Percentiles rank a stretch among this genome's conserved stretches.
Evolutionary conservation across 768 basidiomycete genomes (phyloP).

Genomic region (Pleurotus citrinopileatus): DNA sequence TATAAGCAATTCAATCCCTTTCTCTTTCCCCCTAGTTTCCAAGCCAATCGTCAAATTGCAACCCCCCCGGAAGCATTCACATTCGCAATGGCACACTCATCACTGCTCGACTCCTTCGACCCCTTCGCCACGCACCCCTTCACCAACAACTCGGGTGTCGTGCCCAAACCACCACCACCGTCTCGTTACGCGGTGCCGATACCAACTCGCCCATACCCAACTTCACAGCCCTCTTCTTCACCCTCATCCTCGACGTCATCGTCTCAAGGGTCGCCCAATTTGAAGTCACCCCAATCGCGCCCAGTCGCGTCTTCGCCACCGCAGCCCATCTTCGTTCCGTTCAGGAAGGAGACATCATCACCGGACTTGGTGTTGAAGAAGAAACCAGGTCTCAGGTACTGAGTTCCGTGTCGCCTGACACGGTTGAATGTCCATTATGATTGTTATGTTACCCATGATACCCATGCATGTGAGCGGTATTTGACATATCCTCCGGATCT

Average conservation of each 20-base stretch:
- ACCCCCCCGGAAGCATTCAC: background rate
- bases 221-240: constrained; percentile 11
- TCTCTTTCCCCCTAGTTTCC: no score
- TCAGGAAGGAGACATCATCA: constrained; percentile 48
- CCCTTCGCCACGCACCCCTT: constrained; percentile 60
- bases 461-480: constrained; percentile 3
- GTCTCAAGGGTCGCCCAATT: constrained; percentile 10
- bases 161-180: constrained; percentile 40
- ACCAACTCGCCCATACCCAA: constrained; percentile 23
- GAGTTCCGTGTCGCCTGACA: background rate
- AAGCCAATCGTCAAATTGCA: no score
- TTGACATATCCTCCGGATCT: background rate
- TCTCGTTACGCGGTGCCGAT: constrained; percentile 45
- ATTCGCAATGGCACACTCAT: constrained; percentile 28
- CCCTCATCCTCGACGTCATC: constrained; percentile 21
- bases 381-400: constrained; percentile 17
- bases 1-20: no score
- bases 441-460: background rate
- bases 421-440: background rate
- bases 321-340: constrained; percentile 48
- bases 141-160: constrained; percentile 42
- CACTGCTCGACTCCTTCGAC: constrained; percentile 46
- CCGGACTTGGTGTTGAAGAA: constrained; percentile 51
- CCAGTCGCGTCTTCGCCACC: constrained; percentile 15
- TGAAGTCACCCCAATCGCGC: constrained; percentile 27